These are phyloP conservation scores for Entonaema liquescens DNA, from an alignment of 495 filamentous ascomycete species.

Conservation along the genomic window DNA sequence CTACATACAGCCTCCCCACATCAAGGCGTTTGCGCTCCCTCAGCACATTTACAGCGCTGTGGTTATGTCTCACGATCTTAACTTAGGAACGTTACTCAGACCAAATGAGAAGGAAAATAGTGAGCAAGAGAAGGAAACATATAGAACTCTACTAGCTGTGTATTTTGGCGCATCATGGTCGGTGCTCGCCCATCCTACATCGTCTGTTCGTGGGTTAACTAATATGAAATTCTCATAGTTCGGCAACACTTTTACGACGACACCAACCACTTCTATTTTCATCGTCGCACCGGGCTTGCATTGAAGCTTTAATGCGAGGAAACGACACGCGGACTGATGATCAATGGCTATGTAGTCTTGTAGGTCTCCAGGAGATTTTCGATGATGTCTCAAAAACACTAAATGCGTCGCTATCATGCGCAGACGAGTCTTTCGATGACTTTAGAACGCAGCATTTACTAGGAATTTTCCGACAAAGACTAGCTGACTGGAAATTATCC, in stretches of 20 bases:
- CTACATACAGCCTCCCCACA: slow-evolving; percentile 33
- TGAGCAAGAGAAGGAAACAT: neutral
- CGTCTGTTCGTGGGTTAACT: neutral
- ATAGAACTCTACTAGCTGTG: slow-evolving; percentile 31
- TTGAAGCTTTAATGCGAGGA: slow-evolving; percentile 17
- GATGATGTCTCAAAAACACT: slow-evolving; percentile 35
- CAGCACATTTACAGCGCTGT: slow-evolving; percentile 36
- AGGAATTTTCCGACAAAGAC: slow-evolving; percentile 23
- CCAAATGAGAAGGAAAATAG: neutral
- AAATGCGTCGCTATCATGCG: neutral
- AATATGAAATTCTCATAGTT: neutral
- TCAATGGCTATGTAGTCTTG: slow-evolving; percentile 32
- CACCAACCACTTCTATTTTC: slow-evolving; percentile 28
- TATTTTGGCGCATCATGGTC: slow-evolving; percentile 36
- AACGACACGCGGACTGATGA: slow-evolving; percentile 5
- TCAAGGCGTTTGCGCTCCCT: slow-evolving; percentile 30
- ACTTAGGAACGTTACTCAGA: slow-evolving; percentile 1
- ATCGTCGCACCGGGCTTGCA: slow-evolving; percentile 11
- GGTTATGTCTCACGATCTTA: slow-evolving; percentile 38
- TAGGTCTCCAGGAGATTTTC: slow-evolving; percentile 30
- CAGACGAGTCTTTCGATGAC: slow-evolving; percentile 31
- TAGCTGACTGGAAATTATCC: slow-evolving; percentile 29
- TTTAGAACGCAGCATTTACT: slow-evolving; percentile 34
- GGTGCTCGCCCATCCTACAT: neutral
- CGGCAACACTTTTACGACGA: slow-evolving; percentile 28